Base-by-base conservation (phyloP, 345 rosid genomes). In the Cardiospermum halicacabum region DNA sequence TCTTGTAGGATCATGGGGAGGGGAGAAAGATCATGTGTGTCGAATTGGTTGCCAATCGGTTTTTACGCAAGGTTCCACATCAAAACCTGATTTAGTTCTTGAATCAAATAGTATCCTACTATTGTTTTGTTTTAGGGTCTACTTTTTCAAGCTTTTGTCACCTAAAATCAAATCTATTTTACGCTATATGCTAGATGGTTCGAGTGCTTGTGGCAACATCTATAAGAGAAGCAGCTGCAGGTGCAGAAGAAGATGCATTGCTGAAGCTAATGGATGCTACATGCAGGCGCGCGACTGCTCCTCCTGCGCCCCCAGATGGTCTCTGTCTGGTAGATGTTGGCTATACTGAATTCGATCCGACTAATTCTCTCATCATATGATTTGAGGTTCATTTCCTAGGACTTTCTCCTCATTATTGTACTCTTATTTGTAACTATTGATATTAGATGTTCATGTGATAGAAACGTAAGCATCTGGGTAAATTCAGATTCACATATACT, bases 281-380 rank as follows among this genome's bases (percentile, higher is more conserved):
- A 58, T 87, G 95, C 54, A 81, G 99, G 69, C 87, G 96, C 18
- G 97, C 99, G 27, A 91, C 95, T 12, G 97, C 99, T 50, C 96
- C 97, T 8, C 97, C 97, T 8, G 96, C 96, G 2, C 93, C 97
- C 11, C 87, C 96, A 0, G 87, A 84, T 53, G 96, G 99, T 28
- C 86, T 91, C 10, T 94, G 96, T 71, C 82, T 94, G 22, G 85
- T 82, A 40, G 91, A 93, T 58, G 88, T 93, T 37, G 95, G 99
- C 43, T 94, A 91, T 68, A 7, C 82, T 4, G 91, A 91, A 13
- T 94, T 91, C 55, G 78, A 80, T 77, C 85, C 79, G 3, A 70
- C 58, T 65, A 78, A 24, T 56, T 83, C 82, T 71, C 75, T 91
- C 69, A 81, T 91, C 73, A 63, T 72, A 9, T 84, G n/a, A n/a